Evolutionary conservation across 805 yeast genomes (phyloP), one percentile per base, ranked within the genome.

Genomic region (Ogataea nakhonphanomensis): DNA sequence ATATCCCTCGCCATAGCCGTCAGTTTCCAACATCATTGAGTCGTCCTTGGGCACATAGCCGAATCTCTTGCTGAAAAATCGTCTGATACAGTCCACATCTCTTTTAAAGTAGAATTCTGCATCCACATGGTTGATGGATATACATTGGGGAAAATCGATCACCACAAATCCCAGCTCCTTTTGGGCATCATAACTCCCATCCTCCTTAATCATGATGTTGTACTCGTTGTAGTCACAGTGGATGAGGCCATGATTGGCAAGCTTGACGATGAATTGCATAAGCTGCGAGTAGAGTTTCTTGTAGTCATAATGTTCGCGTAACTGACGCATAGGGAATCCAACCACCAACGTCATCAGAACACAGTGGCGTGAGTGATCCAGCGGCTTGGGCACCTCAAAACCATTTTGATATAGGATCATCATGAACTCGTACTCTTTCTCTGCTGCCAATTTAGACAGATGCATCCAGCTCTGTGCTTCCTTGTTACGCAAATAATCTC

Each of bases 221-320:
- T 93, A 93, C 66, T 93, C 99, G 62, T 93, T 93, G 68, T 81
- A 93, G 69, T 93, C 99, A 72, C 99, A 91, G 64, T 93, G 99
- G 39, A 93, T 89, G 41, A 93, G 71, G 1, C 99, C 99, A 51
- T 82, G 77, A 54, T 84, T 81, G 5, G 85, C 99, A 38, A 93
- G 67, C 46, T 79, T 74, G 10, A 90, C 95, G 14, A 85, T 81
- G 57, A 93, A 90, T 42, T 71, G 68, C 98, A 93, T 91, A 56
- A 93, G 69, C 40, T 87, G 83, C 22, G 88, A 79, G 59, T 93
- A 93, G 35, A 93, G 71, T 47, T 78, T 73, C 46, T 79, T 77
- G 53, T 84, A 77, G 48, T 85, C 76, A 10, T 71, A 69, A 56
- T 87, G 93, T 48, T 78, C 79, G 50, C 78, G 74, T 50, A 91